Evolutionary conservation across 176 grass and related monocot genomes (phyloP).

Genomic region (sorghum (Sorghum bicolor)): DNA sequence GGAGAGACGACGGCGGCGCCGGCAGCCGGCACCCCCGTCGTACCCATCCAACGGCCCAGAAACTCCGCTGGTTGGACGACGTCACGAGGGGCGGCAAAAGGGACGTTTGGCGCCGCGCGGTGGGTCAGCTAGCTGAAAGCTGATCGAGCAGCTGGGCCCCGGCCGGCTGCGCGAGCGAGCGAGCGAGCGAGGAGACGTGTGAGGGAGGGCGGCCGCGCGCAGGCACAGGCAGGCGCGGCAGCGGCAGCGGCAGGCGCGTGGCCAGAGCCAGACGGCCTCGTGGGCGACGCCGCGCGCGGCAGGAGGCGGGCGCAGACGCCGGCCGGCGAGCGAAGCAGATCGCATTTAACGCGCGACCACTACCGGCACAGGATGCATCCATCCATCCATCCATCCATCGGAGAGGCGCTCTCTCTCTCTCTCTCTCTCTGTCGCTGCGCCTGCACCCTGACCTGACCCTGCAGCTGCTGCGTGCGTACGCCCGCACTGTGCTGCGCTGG

Average conservation of each 20-base stretch:
- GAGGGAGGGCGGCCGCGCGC: not conserved
- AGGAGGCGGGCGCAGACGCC: not conserved
- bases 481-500: not conserved
- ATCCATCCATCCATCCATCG: not conserved
- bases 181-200: conserved; percentile 12
- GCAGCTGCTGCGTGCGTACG: not conserved
- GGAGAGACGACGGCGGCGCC: not conserved
- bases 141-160: not conserved
- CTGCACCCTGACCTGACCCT: not conserved
- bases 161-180: not conserved
- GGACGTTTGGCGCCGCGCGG: not conserved
- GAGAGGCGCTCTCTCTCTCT: not conserved
- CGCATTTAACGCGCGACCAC: conserved; percentile 36
- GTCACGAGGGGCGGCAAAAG: not conserved
- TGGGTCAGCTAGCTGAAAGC: not conserved
- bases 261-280: not conserved
- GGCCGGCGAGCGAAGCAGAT: conserved; percentile 9
- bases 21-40: too few species aligned
- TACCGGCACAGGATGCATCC: conserved; percentile 5
- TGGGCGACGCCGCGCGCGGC: conserved; percentile 31
- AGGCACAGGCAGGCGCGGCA: not conserved
- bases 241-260: not conserved
- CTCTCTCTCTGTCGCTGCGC: not conserved
- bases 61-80: not conserved
- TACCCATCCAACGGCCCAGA: too few species aligned